Base-by-base conservation (phyloP, 768 basidiomycete genomes). In the Suillus lakei region DNA sequence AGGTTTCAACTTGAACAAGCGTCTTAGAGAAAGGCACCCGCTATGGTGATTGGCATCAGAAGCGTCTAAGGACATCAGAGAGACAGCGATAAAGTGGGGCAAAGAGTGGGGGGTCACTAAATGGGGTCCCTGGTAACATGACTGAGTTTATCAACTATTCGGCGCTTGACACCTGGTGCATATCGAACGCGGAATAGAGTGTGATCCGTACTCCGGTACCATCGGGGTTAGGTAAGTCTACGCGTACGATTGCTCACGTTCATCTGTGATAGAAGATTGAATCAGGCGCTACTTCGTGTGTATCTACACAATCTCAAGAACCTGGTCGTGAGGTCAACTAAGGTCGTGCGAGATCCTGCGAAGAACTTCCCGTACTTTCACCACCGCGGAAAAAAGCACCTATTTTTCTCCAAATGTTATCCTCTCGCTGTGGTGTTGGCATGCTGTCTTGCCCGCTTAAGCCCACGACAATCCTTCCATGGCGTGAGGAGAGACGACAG, bases 391-490 rank as follows among this genome's bases (percentile, higher is more conserved):
- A 63, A 63, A 69, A 72, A 21, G 66, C 66, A 43, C 77, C 76
- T 46, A 83, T 61, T 67, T 76, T 79, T 68, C 80, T 71, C 83
- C 83, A 83, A 54, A 84, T 76, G 7, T 82, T 79, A 53, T 69
- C 66, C 50, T 73, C 71, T 36, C 72, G 69, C 28, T 66, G 66
- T 23, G 72, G 66, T 77, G 67, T 46, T 26, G 65, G 65, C 26
- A 66, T 58, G 26, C 21, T 50, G 21, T 86, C 85, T 62, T 72
- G 70, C 15, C 80, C 82, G 59, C 77, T 77, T 58, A 85, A 64
- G 32, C 84, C 84, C 9, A 86, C 72, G n/a, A 80, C 68, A 39
- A 85, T 66, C 55, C 75, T 78, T 15, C 84, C 84, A 46, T 66
- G 72, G 23, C 74, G 74, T 21, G 82, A 73, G 32, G 60, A 71